Percentiles rank a stretch among this genome's conserved stretches.
Conservation (phyloP, 108 stramenopile species). For the Nannochloropsis salina region DNA sequence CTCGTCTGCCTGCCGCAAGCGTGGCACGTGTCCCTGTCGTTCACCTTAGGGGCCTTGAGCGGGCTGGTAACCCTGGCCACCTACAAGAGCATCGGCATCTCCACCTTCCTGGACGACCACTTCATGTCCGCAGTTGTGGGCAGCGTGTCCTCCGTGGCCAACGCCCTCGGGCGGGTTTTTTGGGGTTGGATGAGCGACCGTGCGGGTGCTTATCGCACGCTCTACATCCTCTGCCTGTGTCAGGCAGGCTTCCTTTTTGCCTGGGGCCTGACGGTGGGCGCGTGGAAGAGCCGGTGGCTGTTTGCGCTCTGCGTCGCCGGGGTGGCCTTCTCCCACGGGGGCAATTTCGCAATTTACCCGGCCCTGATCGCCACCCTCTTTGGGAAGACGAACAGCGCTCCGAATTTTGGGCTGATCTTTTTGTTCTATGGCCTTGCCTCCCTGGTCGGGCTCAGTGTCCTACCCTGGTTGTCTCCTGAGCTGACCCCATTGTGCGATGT, state of each 20-base stretch:
- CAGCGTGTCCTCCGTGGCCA: background rate
- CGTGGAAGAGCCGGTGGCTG: background rate
- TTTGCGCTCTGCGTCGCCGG: background rate
- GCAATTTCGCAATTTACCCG: conserved; percentile 40
- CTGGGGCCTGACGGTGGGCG: background rate
- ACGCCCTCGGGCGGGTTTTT: background rate
- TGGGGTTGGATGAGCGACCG: background rate
- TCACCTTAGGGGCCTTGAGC: background rate
- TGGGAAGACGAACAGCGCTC: conserved; percentile 22
- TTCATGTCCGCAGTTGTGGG: background rate
- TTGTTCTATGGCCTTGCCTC: conserved; percentile 18
- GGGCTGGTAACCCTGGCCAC: background rate
- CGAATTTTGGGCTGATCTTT: conserved; percentile 36
- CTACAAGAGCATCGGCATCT: background rate
- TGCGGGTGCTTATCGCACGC: background rate
- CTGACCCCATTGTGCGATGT: background rate
- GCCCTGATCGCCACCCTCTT: conserved; percentile 24
- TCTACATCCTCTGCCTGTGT: background rate
- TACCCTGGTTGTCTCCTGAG: background rate
- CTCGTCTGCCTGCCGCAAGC: background rate
- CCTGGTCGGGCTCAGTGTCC: background rate
- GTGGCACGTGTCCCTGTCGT: background rate
- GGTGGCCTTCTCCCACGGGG: conserved; percentile 25
- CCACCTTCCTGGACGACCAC: background rate
- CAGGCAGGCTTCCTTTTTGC: background rate